Conservation (phyloP, 352 stramenopile genomes). For the Globisporangium iwayamae region DNA sequence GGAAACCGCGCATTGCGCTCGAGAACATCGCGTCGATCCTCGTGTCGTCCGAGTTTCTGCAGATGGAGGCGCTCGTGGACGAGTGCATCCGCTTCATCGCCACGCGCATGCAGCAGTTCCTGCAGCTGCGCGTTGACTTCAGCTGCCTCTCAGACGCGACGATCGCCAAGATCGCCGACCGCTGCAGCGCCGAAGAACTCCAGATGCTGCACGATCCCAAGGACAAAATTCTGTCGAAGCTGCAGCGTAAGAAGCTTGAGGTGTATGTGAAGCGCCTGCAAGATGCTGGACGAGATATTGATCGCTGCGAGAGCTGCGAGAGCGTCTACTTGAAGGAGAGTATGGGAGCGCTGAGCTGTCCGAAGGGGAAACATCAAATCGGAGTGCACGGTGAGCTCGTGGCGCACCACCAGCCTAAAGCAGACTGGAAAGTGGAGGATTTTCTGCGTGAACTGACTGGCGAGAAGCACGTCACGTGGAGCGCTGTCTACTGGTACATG, state of each 20-base stretch:
- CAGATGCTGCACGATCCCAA: constrained; percentile 76
- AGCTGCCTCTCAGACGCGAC: constrained; percentile 77
- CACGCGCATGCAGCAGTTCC: constrained; percentile 68
- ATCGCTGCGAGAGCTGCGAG: constrained; percentile 43
- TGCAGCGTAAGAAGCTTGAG: constrained; percentile 84
- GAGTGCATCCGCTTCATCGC: constrained; percentile 83
- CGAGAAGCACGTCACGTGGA: constrained; percentile 53
- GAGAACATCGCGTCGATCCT: constrained; percentile 86
- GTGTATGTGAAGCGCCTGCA: constrained; percentile 38
- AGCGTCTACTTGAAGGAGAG: constrained; percentile 37
- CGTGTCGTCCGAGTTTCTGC: constrained; percentile 89
- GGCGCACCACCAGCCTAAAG: constrained; percentile 34
- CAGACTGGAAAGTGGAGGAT: constrained; percentile 38
- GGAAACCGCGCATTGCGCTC: constrained; percentile 43
- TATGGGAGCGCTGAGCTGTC: constrained; percentile 26
- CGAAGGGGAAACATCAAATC: constrained; percentile 34
- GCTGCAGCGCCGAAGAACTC: constrained; percentile 53
- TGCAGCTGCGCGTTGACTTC: constrained; percentile 85
- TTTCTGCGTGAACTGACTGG: constrained; percentile 40
- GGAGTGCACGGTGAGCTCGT: constrained; percentile 48
- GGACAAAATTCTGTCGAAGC: constrained; percentile 84
- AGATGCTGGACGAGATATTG: constrained; percentile 17
- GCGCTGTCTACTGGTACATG: constrained; percentile 74
- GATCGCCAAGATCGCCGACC: constrained; percentile 62
- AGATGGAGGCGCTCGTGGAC: constrained; percentile 87